Percentiles rank a stretch among this genome's conserved stretches.
These are phyloP conservation scores for Austropuccinia psidii DNA, from an alignment of 1,284 basidiomycete species.

Conservation along the genomic window DNA sequence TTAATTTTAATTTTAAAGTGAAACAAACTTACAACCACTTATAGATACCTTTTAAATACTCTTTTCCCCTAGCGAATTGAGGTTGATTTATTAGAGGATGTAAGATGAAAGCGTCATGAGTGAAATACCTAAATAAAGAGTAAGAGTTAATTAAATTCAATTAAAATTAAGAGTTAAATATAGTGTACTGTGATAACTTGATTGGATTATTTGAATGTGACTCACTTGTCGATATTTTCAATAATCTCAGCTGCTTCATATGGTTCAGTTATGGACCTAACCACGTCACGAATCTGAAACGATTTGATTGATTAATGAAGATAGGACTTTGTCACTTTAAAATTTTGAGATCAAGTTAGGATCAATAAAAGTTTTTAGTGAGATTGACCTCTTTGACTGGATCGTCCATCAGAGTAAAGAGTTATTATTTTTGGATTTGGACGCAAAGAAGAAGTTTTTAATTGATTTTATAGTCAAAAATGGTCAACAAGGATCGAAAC, in stretches of 20 bases:
- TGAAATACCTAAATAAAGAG: constrained; percentile 23
- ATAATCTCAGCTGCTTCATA: background rate
- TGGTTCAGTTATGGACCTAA: constrained; percentile 28
- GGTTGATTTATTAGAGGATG: constrained; percentile 24
- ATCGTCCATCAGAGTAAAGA: constrained; percentile 3
- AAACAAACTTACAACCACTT: constrained; percentile 1
- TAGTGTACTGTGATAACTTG: background rate
- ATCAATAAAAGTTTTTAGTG: too few species aligned
- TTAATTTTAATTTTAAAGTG: too few species aligned
- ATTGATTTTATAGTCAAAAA: too few species aligned
- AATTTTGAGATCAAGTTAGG: too few species aligned
- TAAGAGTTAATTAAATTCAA: too few species aligned
- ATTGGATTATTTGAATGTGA: background rate
- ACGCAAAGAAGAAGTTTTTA: too few species aligned
- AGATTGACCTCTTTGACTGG: constrained; percentile 27
- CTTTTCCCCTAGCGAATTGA: background rate
- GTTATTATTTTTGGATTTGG: background rate
- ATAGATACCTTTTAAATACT: constrained; percentile 4
- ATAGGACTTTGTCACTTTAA: too few species aligned
- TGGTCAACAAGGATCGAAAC: too few species aligned
- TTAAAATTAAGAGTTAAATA: too few species aligned
- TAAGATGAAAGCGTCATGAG: constrained; percentile 4
- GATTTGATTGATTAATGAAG: too few species aligned
- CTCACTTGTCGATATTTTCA: constrained; percentile 22
- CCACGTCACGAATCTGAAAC: constrained; percentile 24